Conservation (phyloP, 1,284 basidiomycete species). For the Boletus albobrunnescens region DNA sequence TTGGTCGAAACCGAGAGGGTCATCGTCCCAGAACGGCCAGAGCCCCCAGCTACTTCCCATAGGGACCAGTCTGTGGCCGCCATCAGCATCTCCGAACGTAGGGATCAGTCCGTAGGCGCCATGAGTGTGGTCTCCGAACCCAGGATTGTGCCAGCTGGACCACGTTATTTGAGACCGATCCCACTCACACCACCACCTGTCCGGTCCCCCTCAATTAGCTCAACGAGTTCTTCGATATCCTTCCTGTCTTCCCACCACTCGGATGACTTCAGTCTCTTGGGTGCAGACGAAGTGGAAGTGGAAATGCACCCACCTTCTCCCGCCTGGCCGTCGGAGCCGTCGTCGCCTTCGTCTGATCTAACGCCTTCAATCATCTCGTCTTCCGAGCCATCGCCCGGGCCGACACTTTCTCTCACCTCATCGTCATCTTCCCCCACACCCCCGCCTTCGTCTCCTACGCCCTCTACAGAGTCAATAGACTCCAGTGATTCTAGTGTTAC, state of each 20-base stretch:
- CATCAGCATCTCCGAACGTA: conserved; percentile 28
- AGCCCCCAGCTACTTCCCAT: conserved; percentile 28
- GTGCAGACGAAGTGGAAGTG: conserved; percentile 32
- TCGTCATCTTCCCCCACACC: conserved; percentile 34
- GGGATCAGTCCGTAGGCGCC: conserved; percentile 42
- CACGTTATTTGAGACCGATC: conserved; percentile 20
- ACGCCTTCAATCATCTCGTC: conserved; percentile 33
- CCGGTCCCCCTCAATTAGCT: conserved; percentile 46
- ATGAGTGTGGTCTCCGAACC: conserved; percentile 24
- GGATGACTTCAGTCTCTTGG: conserved; percentile 54
- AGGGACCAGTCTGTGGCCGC: conserved; percentile 44
- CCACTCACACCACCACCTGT: conserved; percentile 40
- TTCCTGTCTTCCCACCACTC: conserved; percentile 75
- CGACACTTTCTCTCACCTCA: conserved; percentile 32
- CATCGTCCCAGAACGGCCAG: conserved; percentile 14
- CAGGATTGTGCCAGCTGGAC: conserved; percentile 27
- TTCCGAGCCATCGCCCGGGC: conserved; percentile 30
- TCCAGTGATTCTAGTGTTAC: conserved; percentile 36
- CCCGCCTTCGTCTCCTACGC: conserved; percentile 35
- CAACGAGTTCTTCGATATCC: conserved; percentile 49
- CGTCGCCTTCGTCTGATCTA: conserved; percentile 33
- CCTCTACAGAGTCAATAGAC: conserved; percentile 34
- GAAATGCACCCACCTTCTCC: conserved; percentile 24
- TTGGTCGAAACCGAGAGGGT: conserved; percentile 23
- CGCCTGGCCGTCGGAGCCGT: conserved; percentile 31